A percentile compares a stretch with the other conserved stretches of the same genome.
Conservation (phyloP, 768 basidiomycete genomes). For the Termitomyces titanicus region DNA sequence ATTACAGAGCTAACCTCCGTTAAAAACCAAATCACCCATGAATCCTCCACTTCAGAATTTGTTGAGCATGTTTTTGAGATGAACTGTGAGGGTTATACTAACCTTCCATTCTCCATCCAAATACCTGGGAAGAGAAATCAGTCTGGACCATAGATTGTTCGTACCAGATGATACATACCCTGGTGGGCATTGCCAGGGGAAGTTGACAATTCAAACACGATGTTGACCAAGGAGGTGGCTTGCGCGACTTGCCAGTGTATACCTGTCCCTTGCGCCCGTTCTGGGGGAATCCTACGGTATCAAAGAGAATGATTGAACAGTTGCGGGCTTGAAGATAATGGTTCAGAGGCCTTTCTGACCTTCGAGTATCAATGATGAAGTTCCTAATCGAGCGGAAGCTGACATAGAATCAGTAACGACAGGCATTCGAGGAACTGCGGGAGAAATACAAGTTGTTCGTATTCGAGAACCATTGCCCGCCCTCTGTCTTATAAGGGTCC, state of each 20-base stretch:
- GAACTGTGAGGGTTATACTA: slow-evolving; percentile 8
- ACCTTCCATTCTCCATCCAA: slow-evolving; percentile 83
- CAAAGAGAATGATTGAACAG: slow-evolving; percentile 43
- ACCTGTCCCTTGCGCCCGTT: slow-evolving; percentile 68
- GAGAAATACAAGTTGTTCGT: slow-evolving; percentile 61
- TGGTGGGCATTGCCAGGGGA: slow-evolving; percentile 61
- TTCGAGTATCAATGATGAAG: slow-evolving; percentile 69
- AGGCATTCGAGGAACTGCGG: not conserved
- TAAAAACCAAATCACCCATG: slow-evolving; percentile 52
- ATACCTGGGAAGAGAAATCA: slow-evolving; percentile 33
- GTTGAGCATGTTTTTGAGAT: not conserved
- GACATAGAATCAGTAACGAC: not conserved
- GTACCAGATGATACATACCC: too few relatives aligned
- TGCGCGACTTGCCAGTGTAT: slow-evolving; percentile 80
- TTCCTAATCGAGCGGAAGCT: slow-evolving; percentile 74
- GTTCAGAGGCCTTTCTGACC: slow-evolving; percentile 46
- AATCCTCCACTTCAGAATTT: slow-evolving; percentile 41
- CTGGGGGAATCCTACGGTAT: too few relatives aligned
- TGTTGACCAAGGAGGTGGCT: slow-evolving; percentile 36
- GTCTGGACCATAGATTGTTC: too few relatives aligned
- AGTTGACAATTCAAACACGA: slow-evolving; percentile 71
- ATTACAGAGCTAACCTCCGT: too few relatives aligned
- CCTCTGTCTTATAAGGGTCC: slow-evolving; percentile 68
- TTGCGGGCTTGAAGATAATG: slow-evolving; percentile 33
- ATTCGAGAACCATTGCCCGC: slow-evolving; percentile 57